These are phyloP conservation scores for Alternaria viburni DNA, from an alignment of 2,329 filamentous ascomycete species.

Conservation along the genomic window DNA sequence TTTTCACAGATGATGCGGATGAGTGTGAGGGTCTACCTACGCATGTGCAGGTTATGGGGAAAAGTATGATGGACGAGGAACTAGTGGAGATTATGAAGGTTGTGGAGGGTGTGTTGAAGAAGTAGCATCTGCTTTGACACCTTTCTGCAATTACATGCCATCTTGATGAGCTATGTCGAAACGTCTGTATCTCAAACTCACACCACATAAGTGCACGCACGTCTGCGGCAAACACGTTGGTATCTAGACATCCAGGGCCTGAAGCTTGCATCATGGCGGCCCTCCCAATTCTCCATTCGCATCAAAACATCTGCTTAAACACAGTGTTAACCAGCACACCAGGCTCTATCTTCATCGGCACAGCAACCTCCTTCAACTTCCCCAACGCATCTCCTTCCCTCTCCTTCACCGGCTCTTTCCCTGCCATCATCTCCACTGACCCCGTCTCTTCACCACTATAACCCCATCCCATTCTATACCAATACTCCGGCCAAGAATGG, in stretches of 20 bases:
- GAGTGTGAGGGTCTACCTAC: conserved; percentile 54
- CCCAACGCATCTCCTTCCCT: not conserved
- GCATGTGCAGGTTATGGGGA: conserved; percentile 56
- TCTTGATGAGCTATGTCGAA: too few relatives aligned
- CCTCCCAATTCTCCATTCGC: not conserved
- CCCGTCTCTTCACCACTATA: accelerated
- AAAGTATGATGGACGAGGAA: conserved; percentile 58
- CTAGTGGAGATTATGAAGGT: conserved; percentile 45
- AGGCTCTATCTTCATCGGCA: not conserved
- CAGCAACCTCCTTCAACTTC: not conserved
- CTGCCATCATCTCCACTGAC: not conserved
- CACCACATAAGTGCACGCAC: too few relatives aligned
- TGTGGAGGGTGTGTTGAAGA: conserved; percentile 30
- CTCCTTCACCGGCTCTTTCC: not conserved
- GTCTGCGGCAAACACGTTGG: too few relatives aligned
- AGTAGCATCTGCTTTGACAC: not conserved
- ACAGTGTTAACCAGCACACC: not conserved
- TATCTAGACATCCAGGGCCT: too few relatives aligned
- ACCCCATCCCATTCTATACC: not conserved
- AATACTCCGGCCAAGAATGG: not conserved
- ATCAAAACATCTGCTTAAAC: not conserved
- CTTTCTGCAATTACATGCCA: too few relatives aligned
- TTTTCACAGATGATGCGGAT: conserved; percentile 44
- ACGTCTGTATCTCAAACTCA: too few relatives aligned
- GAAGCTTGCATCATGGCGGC: not conserved